Evolutionary conservation across 208 protist genomes (phyloP).

Genomic region (Trichomonas vaginalis): DNA sequence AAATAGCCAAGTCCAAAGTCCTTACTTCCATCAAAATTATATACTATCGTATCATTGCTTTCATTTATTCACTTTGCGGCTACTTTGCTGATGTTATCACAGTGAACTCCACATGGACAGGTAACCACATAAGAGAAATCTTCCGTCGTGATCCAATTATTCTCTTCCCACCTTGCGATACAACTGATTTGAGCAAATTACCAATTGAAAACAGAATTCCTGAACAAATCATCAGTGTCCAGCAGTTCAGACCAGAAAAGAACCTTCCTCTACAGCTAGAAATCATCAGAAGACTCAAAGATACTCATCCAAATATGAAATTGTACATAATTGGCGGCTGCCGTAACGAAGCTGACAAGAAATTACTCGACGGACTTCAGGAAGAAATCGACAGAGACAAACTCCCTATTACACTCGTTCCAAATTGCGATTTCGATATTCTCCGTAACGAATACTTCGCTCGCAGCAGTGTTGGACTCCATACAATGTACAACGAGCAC

Average conservation of each 20-base stretch:
- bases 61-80: neutral
- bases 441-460: conserved; percentile 20
- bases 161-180: conserved; percentile 74
- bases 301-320: conserved; percentile 33
- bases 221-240: conserved; percentile 44
- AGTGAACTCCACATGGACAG: conserved; percentile 87
- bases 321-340: conserved; percentile 61
- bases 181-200: conserved; percentile 37
- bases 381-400: conserved; percentile 38
- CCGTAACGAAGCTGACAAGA: conserved; percentile 55
- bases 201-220: conserved; percentile 24
- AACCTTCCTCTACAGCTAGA: conserved; percentile 75
- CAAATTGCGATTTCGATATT: conserved; percentile 18
- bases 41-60: neutral
- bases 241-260: conserved; percentile 84
- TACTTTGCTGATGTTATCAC: conserved; percentile 42
- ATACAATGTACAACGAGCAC: conserved; percentile 95
- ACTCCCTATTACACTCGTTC: neutral
- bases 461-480: conserved; percentile 58
- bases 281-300: conserved; percentile 48
- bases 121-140: conserved; percentile 59
- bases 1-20: neutral
- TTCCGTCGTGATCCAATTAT: conserved; percentile 44
- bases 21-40: neutral
- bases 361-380: conserved; percentile 47